Evolutionary conservation across 371 early-diverging fungal genomes (phyloP).

Genomic region (Basidiobolus meristosporus): DNA sequence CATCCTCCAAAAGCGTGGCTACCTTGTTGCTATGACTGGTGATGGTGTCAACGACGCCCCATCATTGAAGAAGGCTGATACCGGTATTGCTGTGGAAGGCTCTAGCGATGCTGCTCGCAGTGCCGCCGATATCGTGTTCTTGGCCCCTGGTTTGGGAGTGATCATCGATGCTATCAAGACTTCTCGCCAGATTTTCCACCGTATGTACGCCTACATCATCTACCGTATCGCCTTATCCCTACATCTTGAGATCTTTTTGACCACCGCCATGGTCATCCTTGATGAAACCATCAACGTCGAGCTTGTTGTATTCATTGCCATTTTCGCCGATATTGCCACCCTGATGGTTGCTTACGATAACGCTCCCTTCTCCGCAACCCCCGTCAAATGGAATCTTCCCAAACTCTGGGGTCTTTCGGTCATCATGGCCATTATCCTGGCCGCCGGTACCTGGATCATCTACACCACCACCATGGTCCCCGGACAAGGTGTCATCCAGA

Average conservation of each 20-base stretch:
- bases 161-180: too few species aligned
- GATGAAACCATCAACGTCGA: neutral
- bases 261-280: slow-evolving; percentile 1
- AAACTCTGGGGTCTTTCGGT: slow-evolving; percentile 5
- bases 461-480: neutral
- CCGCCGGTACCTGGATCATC: slow-evolving; percentile 3
- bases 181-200: too few species aligned
- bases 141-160: too few species aligned
- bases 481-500: too few species aligned
- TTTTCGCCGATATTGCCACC: neutral
- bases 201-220: neutral
- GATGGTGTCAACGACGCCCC: slow-evolving; percentile 95
- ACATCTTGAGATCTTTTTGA: neutral
- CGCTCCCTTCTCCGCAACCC: slow-evolving; percentile 7
- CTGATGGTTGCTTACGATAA: slow-evolving; percentile 5
- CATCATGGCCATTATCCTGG: slow-evolving; percentile 7
- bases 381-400: slow-evolving; percentile 9
- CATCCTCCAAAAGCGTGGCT: slow-evolving; percentile 59
- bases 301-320: neutral
- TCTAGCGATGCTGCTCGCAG: slow-evolving; percentile 55
- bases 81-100: slow-evolving; percentile 66
- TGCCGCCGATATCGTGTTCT: too few species aligned
- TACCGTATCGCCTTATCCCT: neutral
- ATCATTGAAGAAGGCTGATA: slow-evolving; percentile 71
- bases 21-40: slow-evolving; percentile 72